phyloP scores from a whole-genome alignment of 1,139 yeast species.

The Tardiomyces depauwii region DNA sequence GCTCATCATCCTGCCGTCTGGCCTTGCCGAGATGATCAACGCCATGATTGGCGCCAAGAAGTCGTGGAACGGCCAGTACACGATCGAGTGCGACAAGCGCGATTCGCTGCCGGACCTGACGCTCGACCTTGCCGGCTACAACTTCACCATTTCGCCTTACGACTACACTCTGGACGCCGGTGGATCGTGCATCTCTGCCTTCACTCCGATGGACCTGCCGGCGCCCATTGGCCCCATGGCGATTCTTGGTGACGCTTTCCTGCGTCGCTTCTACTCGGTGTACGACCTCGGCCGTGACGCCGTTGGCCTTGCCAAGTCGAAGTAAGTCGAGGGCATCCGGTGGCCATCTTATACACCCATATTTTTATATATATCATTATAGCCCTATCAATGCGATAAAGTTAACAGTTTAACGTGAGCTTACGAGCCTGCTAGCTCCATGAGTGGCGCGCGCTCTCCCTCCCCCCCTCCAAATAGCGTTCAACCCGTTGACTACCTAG shows the following conservation, averaged over 20 bases:
- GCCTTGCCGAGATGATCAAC: slow-evolving; percentile 88
- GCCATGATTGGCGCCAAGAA: slow-evolving; percentile 94
- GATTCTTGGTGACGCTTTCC: slow-evolving; percentile 92
- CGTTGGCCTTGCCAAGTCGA: slow-evolving; percentile 70
- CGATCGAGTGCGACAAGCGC: slow-evolving; percentile 78
- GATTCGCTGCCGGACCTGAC: slow-evolving; percentile 82
- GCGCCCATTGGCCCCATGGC: slow-evolving; percentile 94
- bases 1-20: slow-evolving; percentile 85
- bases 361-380: neutral
- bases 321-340: no score
- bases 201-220: slow-evolving; percentile 96
- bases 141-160: slow-evolving; percentile 76
- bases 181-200: slow-evolving; percentile 91
- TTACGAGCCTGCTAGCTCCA: no score
- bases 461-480: no score
- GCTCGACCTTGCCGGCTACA: slow-evolving; percentile 76
- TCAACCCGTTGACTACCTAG: no score
- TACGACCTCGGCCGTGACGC: slow-evolving; percentile 85
- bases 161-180: slow-evolving; percentile 91
- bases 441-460: no score
- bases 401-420: neutral
- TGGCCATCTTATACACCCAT: neutral
- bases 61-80: slow-evolving; percentile 95
- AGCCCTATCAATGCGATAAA: no score
- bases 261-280: slow-evolving; percentile 87